Evolutionary conservation across 192 early-diverging fungal genomes (phyloP), one percentile per base, ranked within the genome.

Genomic region (Podila clonocystis): DNA sequence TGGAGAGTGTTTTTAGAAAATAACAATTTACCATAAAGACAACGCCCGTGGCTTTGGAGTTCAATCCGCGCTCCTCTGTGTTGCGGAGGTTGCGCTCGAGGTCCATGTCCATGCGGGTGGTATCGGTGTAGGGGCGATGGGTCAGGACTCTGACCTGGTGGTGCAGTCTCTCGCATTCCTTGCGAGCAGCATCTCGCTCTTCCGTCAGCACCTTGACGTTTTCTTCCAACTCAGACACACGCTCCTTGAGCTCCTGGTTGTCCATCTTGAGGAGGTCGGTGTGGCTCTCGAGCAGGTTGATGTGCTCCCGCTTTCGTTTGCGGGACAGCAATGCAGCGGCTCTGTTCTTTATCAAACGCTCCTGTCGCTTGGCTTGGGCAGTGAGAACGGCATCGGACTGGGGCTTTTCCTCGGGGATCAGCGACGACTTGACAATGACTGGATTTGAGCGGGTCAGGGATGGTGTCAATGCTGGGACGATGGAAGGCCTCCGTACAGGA

Each of bases 281-380:
- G 31, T 89, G 84, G 12, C 82, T 82, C 74, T 95, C 96, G 15
- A 97, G 86, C n/a, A 85, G 82, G 58, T 85, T 88, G 64, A 96
- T 74, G 62, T 97, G 95, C 58, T 97, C 95, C 49, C 95, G 89
- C 84, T 98, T 97, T 58, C 96, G 89, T 84, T 96, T 96, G 45
- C 97, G 90, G 17, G 93, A 95, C 64, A 94, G 79, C 38, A 95
- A 83, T 13, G 97, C 97, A 0, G 95, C 94, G 5, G 94, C 95
- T 15, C 97, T 91, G 83, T 98, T 98, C 86, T 96, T 97, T 63
- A 98, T 95, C 68, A 98, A 77, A 36, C 97, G 86, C 68, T 95
- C 93, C 72, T 95, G 93, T 29, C 93, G 88, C 82, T 97, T 98
- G 36, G 89, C 85, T 36, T 80, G 77, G 9, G 77, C 77, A 19